phyloP scores from a whole-genome alignment of 192 early-diverging fungal species.

The Phycomyces blakesleeanus region DNA sequence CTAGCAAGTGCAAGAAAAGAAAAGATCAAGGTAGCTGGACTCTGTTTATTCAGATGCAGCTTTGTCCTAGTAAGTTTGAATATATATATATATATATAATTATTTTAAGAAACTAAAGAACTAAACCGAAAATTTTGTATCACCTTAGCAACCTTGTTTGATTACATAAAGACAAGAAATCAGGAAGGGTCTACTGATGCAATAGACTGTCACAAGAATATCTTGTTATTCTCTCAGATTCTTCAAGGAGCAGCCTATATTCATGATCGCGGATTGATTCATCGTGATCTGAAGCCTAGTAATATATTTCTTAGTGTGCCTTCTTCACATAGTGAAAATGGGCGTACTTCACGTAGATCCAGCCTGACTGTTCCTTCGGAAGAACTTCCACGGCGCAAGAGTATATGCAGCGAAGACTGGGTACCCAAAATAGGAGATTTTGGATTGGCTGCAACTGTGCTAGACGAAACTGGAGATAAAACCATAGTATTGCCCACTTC shows the following conservation, averaged over 20 bases:
- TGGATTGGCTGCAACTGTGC: slow-evolving; percentile 78
- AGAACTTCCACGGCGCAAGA: slow-evolving; percentile 14
- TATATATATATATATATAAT: too few relatives aligned
- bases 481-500: neutral
- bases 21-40: slow-evolving; percentile 37
- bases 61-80: slow-evolving; percentile 70
- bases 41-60: slow-evolving; percentile 88
- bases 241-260: slow-evolving; percentile 76
- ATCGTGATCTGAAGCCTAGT: slow-evolving; percentile 72
- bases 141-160: slow-evolving; percentile 50
- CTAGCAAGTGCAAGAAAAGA: too few relatives aligned
- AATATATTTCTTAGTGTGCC: slow-evolving; percentile 62
- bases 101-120: too few relatives aligned
- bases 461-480: slow-evolving; percentile 26
- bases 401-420: slow-evolving; percentile 42
- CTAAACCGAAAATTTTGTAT: neutral
- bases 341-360: neutral
- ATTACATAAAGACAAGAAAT: slow-evolving; percentile 51
- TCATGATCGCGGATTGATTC: slow-evolving; percentile 68
- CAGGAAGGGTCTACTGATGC: slow-evolving; percentile 13
- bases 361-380: slow-evolving; percentile 11
- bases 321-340: neutral
- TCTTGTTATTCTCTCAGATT: slow-evolving; percentile 66
- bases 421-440: slow-evolving; percentile 93
- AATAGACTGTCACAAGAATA: slow-evolving; percentile 18